Conservation (phyloP, 106 monocot genomes). For the Platanthera zijinensis region DNA sequence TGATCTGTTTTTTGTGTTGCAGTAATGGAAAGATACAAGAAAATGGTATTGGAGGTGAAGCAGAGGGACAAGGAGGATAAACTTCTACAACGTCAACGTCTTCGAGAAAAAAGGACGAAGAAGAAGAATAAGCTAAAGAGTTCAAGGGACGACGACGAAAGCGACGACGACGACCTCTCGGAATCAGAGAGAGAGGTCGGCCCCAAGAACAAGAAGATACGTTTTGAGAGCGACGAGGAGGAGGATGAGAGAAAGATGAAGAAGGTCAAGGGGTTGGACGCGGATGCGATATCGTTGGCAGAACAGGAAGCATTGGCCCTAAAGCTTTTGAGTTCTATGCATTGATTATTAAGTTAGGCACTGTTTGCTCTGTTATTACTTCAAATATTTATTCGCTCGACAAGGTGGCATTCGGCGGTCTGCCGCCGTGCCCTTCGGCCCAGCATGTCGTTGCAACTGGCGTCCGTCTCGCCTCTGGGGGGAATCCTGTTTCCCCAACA, state of each 20-base stretch:
- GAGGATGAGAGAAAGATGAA: conserved; percentile 15
- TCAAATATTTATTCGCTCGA: too few relatives aligned
- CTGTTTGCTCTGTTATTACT: background rate
- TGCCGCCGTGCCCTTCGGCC: too few relatives aligned
- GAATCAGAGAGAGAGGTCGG: conserved; percentile 16
- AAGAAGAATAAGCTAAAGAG: conserved; percentile 62
- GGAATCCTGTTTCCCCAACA: too few relatives aligned
- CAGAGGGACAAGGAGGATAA: conserved; percentile 64
- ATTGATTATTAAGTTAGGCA: conserved; percentile 16
- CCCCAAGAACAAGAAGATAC: conserved; percentile 41
- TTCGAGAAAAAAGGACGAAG: conserved; percentile 51
- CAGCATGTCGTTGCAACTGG: too few relatives aligned
- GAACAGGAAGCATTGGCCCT: conserved; percentile 75
- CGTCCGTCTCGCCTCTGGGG: too few relatives aligned
- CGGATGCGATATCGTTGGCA: conserved; percentile 31
- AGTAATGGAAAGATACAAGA: conserved; percentile 53
- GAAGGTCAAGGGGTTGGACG: conserved; percentile 3
- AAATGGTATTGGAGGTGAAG: conserved; percentile 56
- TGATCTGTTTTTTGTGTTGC: background rate
- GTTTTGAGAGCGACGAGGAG: conserved; percentile 35
- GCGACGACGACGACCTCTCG: conserved; percentile 17
- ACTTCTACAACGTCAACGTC: conserved; percentile 37
- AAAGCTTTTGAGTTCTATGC: conserved; percentile 68
- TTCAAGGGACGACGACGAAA: conserved; percentile 34
- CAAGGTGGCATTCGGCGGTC: too few relatives aligned